Conservation (phyloP, 2,329 filamentous ascomycete genomes). For the Fusarium annulatum region DNA sequence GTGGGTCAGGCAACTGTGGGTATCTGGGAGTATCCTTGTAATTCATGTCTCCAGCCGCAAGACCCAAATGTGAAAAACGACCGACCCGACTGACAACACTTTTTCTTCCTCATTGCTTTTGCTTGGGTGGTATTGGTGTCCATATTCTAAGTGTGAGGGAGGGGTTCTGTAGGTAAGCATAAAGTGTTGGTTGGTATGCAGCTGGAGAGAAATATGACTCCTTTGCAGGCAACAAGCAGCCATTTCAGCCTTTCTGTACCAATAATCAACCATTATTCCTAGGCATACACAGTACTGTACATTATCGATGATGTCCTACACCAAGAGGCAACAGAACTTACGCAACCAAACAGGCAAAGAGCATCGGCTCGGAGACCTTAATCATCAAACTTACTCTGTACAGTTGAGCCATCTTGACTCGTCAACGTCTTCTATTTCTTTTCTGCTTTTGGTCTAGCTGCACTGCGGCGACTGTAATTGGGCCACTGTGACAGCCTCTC, state of each 20-base stretch:
- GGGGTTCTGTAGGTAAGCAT: slow-evolving; percentile 1
- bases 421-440: slow-evolving; percentile 37
- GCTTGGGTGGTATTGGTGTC: neutral
- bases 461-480: neutral
- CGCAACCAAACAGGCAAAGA: slow-evolving; percentile 11
- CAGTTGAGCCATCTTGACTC: slow-evolving; percentile 35
- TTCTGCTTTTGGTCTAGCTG: slow-evolving; percentile 33
- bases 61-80: slow-evolving; percentile 24
- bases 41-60: slow-evolving; percentile 30
- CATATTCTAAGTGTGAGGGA: neutral
- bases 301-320: slow-evolving; percentile 4
- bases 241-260: neutral
- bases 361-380: slow-evolving; percentile 11
- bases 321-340: slow-evolving; percentile 24
- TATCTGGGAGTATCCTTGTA: slow-evolving; percentile 35
- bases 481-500: slow-evolving; percentile 18
- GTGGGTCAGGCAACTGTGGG: slow-evolving; percentile 40
- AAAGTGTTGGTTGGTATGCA: slow-evolving; percentile 15
- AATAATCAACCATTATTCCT: neutral
- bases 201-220: slow-evolving; percentile 10
- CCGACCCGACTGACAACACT: slow-evolving; percentile 1
- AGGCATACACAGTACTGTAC: neutral
- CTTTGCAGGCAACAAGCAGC: slow-evolving; percentile 22
- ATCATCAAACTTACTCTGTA: slow-evolving; percentile 26
- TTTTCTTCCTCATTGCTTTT: slow-evolving; percentile 1